These are phyloP conservation scores for Cavenderia fasciculata DNA, from an alignment of 78 protist genomes.

Conservation along the genomic window DNA sequence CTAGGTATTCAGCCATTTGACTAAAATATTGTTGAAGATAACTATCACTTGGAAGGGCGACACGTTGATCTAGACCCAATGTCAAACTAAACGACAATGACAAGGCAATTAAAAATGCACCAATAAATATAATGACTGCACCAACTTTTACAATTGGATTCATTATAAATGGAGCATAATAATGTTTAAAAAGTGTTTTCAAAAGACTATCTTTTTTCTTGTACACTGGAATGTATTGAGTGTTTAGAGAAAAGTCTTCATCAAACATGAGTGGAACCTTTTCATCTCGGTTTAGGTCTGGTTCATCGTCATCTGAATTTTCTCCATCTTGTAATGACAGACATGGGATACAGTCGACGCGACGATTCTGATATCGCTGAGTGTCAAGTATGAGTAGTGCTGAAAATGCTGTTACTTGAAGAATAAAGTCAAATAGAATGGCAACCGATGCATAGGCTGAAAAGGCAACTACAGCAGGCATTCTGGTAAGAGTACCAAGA, in stretches of 20 bases:
- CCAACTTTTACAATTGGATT: slow-evolving; percentile 20
- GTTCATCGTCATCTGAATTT: slow-evolving; percentile 31
- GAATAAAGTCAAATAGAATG: slow-evolving; percentile 66
- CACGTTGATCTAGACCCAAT: slow-evolving; percentile 80
- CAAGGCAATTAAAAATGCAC: neutral
- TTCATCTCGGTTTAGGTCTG: too few species aligned
- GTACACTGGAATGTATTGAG: neutral
- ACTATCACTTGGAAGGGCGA: slow-evolving; percentile 81
- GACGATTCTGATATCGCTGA: slow-evolving; percentile 23
- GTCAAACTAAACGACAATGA: neutral
- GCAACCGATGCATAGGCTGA: slow-evolving; percentile 83
- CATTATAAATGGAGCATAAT: slow-evolving; percentile 42
- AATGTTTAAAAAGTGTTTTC: slow-evolving; percentile 24
- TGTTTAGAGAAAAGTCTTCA: neutral
- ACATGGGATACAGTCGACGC: slow-evolving; percentile 82
- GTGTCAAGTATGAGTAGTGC: slow-evolving; percentile 77
- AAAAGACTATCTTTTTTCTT: slow-evolving; percentile 29
- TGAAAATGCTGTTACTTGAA: slow-evolving; percentile 81
- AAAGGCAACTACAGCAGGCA: slow-evolving; percentile 89
- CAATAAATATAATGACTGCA: slow-evolving; percentile 10
- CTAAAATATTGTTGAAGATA: slow-evolving; percentile 73
- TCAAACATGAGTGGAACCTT: neutral
- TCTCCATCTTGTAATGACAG: slow-evolving; percentile 20
- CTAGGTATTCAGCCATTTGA: slow-evolving; percentile 7
- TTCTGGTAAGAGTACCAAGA: slow-evolving; percentile 80